Conservation (phyloP, 2,329 filamentous ascomycete genomes). For the Ophiostoma ips region DNA sequence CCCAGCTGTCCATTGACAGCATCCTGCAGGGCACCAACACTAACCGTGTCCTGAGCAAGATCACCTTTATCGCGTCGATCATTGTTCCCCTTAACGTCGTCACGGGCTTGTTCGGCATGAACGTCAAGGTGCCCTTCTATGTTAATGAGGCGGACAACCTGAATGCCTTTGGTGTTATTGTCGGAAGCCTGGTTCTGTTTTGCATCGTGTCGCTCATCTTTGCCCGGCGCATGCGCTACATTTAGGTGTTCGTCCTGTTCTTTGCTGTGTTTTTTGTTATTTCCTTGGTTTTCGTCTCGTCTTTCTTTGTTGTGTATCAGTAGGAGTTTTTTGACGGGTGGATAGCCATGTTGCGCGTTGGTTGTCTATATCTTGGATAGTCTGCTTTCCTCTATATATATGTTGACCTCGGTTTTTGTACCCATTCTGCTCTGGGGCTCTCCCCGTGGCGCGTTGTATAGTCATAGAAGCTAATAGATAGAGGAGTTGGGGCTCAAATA, state of each 20-base stretch:
- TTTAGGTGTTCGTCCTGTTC: constrained; percentile 20
- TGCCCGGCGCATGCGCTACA: constrained; percentile 32
- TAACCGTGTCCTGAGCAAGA: constrained; percentile 84
- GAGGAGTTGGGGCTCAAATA: neutral
- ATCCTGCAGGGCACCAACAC: constrained; percentile 77
- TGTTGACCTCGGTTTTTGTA: too few species aligned
- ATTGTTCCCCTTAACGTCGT: constrained; percentile 93
- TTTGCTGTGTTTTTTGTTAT: neutral
- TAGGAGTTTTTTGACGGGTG: too few species aligned
- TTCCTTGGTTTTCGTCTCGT: neutral
- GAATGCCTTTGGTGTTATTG: constrained; percentile 37
- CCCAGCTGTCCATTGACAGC: constrained; percentile 84
- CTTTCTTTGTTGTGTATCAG: neutral
- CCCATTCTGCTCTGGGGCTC: too few species aligned
- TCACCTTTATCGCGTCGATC: constrained; percentile 85
- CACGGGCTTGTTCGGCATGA: constrained; percentile 80
- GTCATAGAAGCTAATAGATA: neutral
- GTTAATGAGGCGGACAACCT: constrained; percentile 34
- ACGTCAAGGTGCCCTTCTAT: constrained; percentile 57
- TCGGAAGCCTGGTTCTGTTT: constrained; percentile 39
- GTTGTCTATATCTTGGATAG: too few species aligned
- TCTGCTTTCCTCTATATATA: too few species aligned
- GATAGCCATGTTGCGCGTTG: too few species aligned
- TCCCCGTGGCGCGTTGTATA: too few species aligned
- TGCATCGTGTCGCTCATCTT: constrained; percentile 31